A percentile compares a stretch with the other conserved stretches of the same genome.
Conservation (phyloP, 2,329 filamentous ascomycete genomes). For the Nemania diffusa region DNA sequence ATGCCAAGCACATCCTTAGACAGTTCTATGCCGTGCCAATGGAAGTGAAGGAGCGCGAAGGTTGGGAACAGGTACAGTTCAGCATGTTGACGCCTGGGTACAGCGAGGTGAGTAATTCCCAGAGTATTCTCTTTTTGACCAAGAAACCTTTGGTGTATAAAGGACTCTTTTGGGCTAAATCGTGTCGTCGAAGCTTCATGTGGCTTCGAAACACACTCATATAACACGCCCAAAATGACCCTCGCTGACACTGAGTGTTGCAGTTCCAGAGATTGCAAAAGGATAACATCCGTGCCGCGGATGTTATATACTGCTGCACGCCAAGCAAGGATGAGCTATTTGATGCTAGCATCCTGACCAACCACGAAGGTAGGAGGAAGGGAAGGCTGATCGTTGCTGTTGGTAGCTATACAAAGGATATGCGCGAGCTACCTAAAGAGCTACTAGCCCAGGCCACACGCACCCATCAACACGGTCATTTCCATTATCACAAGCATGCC, state of each 20-base stretch:
- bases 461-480: slow-evolving; percentile 57
- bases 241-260: neutral
- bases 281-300: slow-evolving; percentile 68
- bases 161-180: neutral
- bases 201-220: neutral
- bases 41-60: slow-evolving; percentile 64
- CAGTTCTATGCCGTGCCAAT: slow-evolving; percentile 58
- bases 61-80: slow-evolving; percentile 75
- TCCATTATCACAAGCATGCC: slow-evolving; percentile 75
- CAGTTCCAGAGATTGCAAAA: neutral
- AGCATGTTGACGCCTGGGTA: slow-evolving; percentile 75
- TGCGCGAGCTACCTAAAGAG: slow-evolving; percentile 85
- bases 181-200: neutral
- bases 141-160: neutral
- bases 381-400: slow-evolving; percentile 78
- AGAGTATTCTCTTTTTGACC: neutral
- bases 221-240: neutral
- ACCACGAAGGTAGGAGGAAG: slow-evolving; percentile 73
- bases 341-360: slow-evolving; percentile 76
- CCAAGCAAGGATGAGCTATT: slow-evolving; percentile 81
- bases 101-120: slow-evolving; percentile 62
- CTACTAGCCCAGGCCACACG: slow-evolving; percentile 71
- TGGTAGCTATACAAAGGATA: slow-evolving; percentile 74
- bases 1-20: slow-evolving; percentile 62
- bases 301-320: slow-evolving; percentile 90